Base-by-base conservation (phyloP, 805 yeast species). In the Saccharomyces jurei region DNA sequence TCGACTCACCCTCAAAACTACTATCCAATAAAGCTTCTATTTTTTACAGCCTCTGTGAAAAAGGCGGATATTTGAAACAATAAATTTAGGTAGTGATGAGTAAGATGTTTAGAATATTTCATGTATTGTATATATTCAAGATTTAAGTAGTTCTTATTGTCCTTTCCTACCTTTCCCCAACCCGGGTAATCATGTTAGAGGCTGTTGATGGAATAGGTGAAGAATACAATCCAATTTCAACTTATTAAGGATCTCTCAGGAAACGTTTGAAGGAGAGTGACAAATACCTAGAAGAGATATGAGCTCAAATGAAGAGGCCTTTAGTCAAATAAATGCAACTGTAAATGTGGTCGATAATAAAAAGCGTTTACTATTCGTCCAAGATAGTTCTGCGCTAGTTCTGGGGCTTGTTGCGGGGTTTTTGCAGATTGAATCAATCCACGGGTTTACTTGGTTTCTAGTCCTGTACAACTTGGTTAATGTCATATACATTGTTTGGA, bases 1-100 rank as follows among this genome's bases (percentile, higher is more conserved):
- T 87, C 69, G 97, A 86, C 58, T 60, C 83, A 1, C 96, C 96
- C 0, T 68, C 67, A 4, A 72, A 66, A 26, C 68, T 84, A 56
- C 65, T 84, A 51, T 63, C 72, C 27, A 66, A 80, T 53, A 64
- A 74, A 29, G 65, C 70, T 3, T 71, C 82, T 6, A 63, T 75
- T 30, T 84, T 84, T 60, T 82, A 78, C 65, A 69, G 73, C 50
- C 71, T 84, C 46, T 83, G 87, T 67, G 70, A 68, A n/a, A 76
- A 77, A 52, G 81, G 82, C 27, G 81, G 81, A 1, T 71, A 72
- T 53, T 41, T 67, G 25, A 58, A 58, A 32, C 13, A 36, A 36
- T 36, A 11, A 11, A 36, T 8, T 8, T 36, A 8, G 22, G 6
- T 9, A 4, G 4, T 21, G 3, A 36, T 36, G 17, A 4, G 11